These are phyloP conservation scores for Globisporangium okanoganense DNA, from an alignment of 352 stramenopile species.

Conservation along the genomic window DNA sequence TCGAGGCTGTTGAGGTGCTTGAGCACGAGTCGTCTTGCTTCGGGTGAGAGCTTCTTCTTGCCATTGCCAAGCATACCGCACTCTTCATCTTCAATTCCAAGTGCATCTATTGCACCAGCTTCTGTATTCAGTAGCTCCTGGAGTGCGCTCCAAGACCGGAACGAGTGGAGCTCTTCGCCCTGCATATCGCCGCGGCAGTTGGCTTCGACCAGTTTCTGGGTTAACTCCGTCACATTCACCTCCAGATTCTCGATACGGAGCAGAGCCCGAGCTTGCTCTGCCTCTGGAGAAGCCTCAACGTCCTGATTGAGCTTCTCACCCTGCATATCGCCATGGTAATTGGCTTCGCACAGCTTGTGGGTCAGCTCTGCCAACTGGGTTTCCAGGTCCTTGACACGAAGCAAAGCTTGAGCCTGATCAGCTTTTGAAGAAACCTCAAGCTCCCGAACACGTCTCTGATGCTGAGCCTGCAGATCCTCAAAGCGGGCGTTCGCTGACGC, in stretches of 20 bases:
- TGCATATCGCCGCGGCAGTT: constrained; percentile 12
- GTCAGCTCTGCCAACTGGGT: neutral
- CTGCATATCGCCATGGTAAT: constrained; percentile 3
- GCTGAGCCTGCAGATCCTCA: neutral
- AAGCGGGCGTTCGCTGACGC: neutral
- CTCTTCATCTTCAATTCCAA: neutral
- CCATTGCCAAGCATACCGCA: neutral
- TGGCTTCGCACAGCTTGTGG: neutral
- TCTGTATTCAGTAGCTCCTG: neutral
- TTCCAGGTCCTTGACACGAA: neutral
- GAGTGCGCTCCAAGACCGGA: constrained; percentile 4
- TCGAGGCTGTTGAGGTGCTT: constrained; percentile 47
- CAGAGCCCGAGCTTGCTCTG: neutral
- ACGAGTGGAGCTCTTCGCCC: constrained; percentile 10
- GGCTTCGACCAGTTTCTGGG: neutral
- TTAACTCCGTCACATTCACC: neutral
- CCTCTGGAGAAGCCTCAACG: neutral
- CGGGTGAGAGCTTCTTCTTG: constrained; percentile 3
- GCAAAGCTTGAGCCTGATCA: neutral
- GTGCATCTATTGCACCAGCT: neutral
- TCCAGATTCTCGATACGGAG: neutral
- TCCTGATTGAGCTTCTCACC: neutral
- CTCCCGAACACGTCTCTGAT: neutral
- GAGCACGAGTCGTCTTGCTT: constrained; percentile 24
- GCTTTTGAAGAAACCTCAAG: neutral